phyloP scores from a whole-genome alignment of 352 stramenopile species.

The Phytophthora sp. region DNA sequence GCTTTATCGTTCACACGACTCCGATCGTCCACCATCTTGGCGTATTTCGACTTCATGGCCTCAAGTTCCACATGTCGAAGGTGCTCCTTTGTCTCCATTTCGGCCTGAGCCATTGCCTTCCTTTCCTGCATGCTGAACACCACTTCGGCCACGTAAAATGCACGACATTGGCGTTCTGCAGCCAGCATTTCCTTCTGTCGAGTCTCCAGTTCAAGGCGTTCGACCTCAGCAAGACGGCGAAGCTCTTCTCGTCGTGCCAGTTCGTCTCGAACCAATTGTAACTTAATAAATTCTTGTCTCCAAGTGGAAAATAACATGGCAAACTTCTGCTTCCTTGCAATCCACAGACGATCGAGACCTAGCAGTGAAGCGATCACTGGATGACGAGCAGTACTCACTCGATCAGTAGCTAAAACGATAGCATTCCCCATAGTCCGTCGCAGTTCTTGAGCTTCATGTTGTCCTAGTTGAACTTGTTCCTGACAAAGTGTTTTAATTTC shows the following conservation, averaged over 20 bases:
- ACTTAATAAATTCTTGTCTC: slow-evolving; percentile 50
- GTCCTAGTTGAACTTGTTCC: slow-evolving; percentile 28
- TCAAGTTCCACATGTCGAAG: slow-evolving; percentile 67
- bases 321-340: slow-evolving; percentile 46
- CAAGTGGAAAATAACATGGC: slow-evolving; percentile 44
- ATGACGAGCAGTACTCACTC: not conserved
- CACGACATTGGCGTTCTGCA: slow-evolving; percentile 62
- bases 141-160: slow-evolving; percentile 76
- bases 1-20: slow-evolving; percentile 70
- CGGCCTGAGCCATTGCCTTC: slow-evolving; percentile 66
- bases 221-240: slow-evolving; percentile 51
- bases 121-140: slow-evolving; percentile 63
- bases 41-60: slow-evolving; percentile 78
- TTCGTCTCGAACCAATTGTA: slow-evolving; percentile 54
- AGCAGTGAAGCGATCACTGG: slow-evolving; percentile 19
- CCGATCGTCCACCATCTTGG: slow-evolving; percentile 67
- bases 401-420: slow-evolving; percentile 14
- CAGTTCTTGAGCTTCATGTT: slow-evolving; percentile 27
- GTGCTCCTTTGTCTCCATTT: slow-evolving; percentile 78
- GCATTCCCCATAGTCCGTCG: slow-evolving; percentile 21
- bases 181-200: slow-evolving; percentile 69
- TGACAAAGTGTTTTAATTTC: slow-evolving; percentile 35
- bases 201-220: slow-evolving; percentile 47
- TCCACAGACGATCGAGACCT: slow-evolving; percentile 54
- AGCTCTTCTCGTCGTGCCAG: slow-evolving; percentile 62